These are phyloP conservation scores for Eudorina sp. DNA, from an alignment of 139 green algal species.

Conservation along the genomic window DNA sequence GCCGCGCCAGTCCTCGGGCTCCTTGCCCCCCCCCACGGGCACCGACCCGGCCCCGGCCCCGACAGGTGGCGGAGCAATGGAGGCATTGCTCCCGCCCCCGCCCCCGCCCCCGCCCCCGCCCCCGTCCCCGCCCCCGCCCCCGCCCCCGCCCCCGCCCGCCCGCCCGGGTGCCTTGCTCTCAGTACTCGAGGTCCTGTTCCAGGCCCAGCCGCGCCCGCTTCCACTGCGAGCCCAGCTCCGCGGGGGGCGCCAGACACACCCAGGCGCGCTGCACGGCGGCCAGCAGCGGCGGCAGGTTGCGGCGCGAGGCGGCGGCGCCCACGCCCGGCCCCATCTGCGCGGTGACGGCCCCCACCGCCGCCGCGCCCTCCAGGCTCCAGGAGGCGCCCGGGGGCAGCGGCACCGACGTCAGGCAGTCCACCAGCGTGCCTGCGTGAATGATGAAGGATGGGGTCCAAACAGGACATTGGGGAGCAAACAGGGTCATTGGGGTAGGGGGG, in stretches of 20 bases:
- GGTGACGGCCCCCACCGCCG: conserved; percentile 12
- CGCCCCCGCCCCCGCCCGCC: too few species aligned
- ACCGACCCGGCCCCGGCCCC: too few species aligned
- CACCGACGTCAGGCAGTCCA: conserved; percentile 23
- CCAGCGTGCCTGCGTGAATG: background rate
- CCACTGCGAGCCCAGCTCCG: conserved; percentile 18
- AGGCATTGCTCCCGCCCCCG: background rate
- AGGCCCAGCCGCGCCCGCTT: conserved; percentile 27
- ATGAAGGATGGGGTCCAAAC: too few species aligned
- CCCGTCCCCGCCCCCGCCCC: too few species aligned
- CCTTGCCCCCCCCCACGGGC: too few species aligned
- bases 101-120: too few species aligned
- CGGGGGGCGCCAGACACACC: conserved; percentile 26
- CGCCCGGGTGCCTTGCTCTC: too few species aligned
- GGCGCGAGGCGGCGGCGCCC: conserved; percentile 7
- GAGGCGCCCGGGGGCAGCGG: conserved; percentile 1
- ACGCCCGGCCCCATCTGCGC: conserved; percentile 29
- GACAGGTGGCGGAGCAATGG: too few species aligned
- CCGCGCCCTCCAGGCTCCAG: conserved; percentile 38
- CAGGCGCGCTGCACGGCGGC: conserved; percentile 40
- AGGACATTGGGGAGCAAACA: too few species aligned
- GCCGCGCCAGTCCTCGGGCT: too few species aligned
- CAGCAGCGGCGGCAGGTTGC: conserved; percentile 27
- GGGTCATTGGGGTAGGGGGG: background rate
- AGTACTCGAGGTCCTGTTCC: conserved; percentile 41